These are phyloP conservation scores for Rhodomyrtus tomentosa DNA, from an alignment of 345 rosid species.

Conservation along the genomic window DNA sequence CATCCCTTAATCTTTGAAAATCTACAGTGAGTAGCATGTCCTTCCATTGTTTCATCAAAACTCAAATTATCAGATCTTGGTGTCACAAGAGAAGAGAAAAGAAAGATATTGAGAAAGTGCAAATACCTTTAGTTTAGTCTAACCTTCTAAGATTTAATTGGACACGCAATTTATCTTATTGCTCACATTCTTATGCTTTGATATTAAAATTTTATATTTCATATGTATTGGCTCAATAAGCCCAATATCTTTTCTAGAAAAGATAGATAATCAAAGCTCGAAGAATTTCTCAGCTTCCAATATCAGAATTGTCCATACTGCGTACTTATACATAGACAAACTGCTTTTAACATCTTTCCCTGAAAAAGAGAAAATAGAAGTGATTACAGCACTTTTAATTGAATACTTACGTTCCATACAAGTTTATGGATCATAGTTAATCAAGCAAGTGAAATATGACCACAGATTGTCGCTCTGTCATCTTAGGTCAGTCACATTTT, in stretches of 20 bases:
- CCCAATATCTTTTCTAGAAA: neutral
- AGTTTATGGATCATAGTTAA: neutral
- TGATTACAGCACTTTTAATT: neutral
- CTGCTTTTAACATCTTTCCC: neutral
- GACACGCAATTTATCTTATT: neutral
- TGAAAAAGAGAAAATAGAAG: neutral
- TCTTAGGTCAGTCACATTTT: neutral
- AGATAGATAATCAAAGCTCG: neutral
- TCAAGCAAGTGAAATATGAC: neutral
- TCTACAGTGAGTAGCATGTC: neutral
- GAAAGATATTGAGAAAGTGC: neutral
- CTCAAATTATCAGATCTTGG: neutral
- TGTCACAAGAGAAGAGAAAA: neutral
- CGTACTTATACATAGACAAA: neutral
- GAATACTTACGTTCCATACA: neutral
- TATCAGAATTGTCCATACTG: neutral
- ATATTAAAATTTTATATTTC: neutral
- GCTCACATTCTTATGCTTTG: neutral
- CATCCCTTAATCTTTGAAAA: neutral
- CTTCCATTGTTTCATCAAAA: neutral
- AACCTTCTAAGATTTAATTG: neutral
- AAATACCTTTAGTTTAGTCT: neutral
- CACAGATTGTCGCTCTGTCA: neutral
- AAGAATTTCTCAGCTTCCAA: neutral
- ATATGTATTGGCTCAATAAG: neutral